Percentiles rank a stretch among this genome's conserved stretches.
These are phyloP conservation scores for Botrytis sinoallii DNA, from an alignment of 2,329 filamentous ascomycete species.

Conservation along the genomic window DNA sequence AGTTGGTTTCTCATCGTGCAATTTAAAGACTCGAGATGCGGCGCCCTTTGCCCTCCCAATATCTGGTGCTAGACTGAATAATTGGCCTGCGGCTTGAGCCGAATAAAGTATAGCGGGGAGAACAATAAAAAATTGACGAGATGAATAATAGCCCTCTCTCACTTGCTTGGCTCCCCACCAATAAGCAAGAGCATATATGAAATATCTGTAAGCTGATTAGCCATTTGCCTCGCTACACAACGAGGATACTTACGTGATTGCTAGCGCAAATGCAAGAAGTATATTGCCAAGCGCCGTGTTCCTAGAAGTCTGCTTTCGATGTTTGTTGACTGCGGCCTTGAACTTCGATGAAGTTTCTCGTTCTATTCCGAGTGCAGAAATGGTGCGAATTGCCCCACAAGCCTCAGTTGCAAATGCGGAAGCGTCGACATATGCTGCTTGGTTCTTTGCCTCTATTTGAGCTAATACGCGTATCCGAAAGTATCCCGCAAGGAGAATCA, in stretches of 20 bases:
- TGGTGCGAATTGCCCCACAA: slow-evolving; percentile 63
- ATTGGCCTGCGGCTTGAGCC: slow-evolving; percentile 69
- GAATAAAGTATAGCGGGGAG: slow-evolving; percentile 68
- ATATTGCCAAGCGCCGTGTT: slow-evolving; percentile 52
- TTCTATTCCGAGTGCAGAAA: slow-evolving; percentile 54
- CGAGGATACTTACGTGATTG: slow-evolving; percentile 28
- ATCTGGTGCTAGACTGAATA: slow-evolving; percentile 73
- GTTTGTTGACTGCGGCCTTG: slow-evolving; percentile 47
- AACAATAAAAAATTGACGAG: slow-evolving; percentile 72
- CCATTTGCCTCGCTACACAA: background rate
- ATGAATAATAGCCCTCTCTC: slow-evolving; percentile 56
- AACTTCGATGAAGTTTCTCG: slow-evolving; percentile 53
- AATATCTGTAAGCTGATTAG: slow-evolving; percentile 55
- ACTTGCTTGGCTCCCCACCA: slow-evolving; percentile 78
- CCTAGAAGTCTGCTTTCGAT: slow-evolving; percentile 53
- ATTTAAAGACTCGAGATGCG: slow-evolving; percentile 53
- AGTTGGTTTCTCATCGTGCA: slow-evolving; percentile 43
- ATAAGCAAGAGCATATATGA: slow-evolving; percentile 72
- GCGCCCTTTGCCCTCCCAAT: slow-evolving; percentile 65
- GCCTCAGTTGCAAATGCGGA: slow-evolving; percentile 65
- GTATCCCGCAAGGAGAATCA: slow-evolving; percentile 66
- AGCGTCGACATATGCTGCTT: slow-evolving; percentile 61
- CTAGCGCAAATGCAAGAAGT: slow-evolving; percentile 55
- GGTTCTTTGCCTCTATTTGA: slow-evolving; percentile 60
- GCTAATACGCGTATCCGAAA: slow-evolving; percentile 64